These are phyloP conservation scores for Teunomyces kruisii DNA, from an alignment of 805 yeast genomes.

Conservation along the genomic window DNA sequence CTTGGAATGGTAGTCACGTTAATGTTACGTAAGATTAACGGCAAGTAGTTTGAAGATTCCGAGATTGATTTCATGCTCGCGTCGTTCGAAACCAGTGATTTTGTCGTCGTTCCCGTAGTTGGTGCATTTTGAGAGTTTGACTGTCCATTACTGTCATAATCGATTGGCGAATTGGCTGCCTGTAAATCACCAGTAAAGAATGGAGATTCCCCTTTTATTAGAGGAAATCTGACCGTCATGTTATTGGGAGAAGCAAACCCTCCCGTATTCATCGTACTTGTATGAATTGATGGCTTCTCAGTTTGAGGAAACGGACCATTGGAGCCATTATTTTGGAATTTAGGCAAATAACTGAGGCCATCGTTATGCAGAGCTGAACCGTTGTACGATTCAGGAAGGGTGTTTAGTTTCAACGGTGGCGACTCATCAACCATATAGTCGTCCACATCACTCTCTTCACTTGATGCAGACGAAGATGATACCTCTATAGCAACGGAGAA, in stretches of 20 bases:
- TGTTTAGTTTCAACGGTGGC: constrained; percentile 29
- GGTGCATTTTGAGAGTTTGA: constrained; percentile 1
- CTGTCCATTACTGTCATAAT: constrained; percentile 4
- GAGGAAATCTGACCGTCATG: constrained; percentile 11
- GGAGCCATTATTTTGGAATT: not conserved
- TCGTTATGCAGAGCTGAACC: constrained; percentile 4
- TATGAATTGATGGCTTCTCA: constrained; percentile 6
- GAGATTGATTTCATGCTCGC: constrained; percentile 11
- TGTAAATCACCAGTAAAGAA: constrained; percentile 14
- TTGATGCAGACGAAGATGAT: constrained; percentile 5
- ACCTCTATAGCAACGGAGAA: not conserved
- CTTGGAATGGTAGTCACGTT: constrained; percentile 64
- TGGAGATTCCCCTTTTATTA: constrained; percentile 19
- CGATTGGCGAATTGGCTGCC: constrained; percentile 16
- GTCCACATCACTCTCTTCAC: constrained; percentile 39
- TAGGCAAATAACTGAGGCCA: not conserved
- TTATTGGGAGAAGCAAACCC: constrained; percentile 18
- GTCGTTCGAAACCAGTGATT: constrained; percentile 1
- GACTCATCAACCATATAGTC: constrained; percentile 26
- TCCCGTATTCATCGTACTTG: constrained; percentile 10
- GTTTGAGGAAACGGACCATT: not conserved
- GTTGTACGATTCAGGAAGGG: constrained; percentile 13
- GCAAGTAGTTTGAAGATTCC: constrained; percentile 59
- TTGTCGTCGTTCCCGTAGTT: not conserved
- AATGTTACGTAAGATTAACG: constrained; percentile 64